A percentile compares a stretch with the other conserved stretches of the same genome.
Evolutionary conservation across 768 basidiomycete species (phyloP).

Genomic region (Rickenella mellea): DNA sequence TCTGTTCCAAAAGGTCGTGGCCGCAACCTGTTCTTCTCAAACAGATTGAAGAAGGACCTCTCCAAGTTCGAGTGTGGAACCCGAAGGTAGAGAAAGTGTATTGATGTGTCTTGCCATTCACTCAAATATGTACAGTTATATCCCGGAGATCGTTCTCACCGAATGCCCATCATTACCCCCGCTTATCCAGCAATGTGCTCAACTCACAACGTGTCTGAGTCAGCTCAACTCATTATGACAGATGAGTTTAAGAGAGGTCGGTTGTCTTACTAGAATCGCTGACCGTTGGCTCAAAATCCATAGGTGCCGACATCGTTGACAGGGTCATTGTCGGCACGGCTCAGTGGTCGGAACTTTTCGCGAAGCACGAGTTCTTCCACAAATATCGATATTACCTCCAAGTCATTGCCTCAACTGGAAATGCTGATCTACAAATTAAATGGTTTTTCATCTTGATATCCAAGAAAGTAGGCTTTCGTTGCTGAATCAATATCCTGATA

Average conservation of each 20-base stretch:
- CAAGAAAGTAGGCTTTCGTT: neutral
- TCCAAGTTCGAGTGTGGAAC: constrained; percentile 96
- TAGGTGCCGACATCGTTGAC: constrained; percentile 90
- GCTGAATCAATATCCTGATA: constrained; percentile 14
- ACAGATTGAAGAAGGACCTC: constrained; percentile 90
- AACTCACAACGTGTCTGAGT: constrained; percentile 94
- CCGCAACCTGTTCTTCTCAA: constrained; percentile 96
- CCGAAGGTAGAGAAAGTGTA: constrained; percentile 53
- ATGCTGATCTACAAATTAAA: constrained; percentile 79
- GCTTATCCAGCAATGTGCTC: constrained; percentile 99
- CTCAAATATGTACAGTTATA: constrained; percentile 52
- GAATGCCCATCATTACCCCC: constrained; percentile 99
- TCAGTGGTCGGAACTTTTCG: constrained; percentile 88
- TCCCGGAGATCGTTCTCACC: constrained; percentile 85
- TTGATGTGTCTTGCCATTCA: constrained; percentile 1
- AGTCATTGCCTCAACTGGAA: constrained; percentile 85
- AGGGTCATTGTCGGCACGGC: constrained; percentile 78
- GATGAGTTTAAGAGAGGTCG: constrained; percentile 90
- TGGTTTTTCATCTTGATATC: constrained; percentile 45
- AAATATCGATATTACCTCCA: constrained; percentile 95
- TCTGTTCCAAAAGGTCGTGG: constrained; percentile 67
- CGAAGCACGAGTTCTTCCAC: constrained; percentile 94
- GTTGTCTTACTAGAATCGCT: constrained; percentile 3
- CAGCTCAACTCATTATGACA: constrained; percentile 93
- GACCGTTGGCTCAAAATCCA: constrained; percentile 8